Evolutionary conservation across 1,284 basidiomycete species (phyloP), one percentile per base, ranked within the genome.

Genomic region (Exsudoporus floridanus): DNA sequence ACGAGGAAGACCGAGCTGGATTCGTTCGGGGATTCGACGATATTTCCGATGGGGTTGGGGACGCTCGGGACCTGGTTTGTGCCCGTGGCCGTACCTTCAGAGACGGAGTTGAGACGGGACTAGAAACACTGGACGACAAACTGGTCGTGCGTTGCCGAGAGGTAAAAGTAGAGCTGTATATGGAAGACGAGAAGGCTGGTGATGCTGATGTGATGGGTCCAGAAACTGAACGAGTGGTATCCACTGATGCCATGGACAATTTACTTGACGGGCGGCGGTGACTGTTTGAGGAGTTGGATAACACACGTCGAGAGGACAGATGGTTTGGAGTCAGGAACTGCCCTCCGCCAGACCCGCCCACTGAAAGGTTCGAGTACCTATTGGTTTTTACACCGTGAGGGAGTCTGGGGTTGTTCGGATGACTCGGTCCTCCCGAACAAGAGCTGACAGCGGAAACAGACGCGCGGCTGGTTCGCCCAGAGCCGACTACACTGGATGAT

Each of bases 71-170:
- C 52, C 65, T 63, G 5, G 74, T 76, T 53, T 75, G 73, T 25
- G 76, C 67, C 49, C 77, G 75, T 19, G 77, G 68, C 31, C 75
- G 74, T 38, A 71, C 66, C 40, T 71, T 61, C 21, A 67, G 56
- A 41, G 74, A 69, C 38, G 72, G 61, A 34, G 69, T 68, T 18
- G 65, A 68, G 14, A 66, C 57, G 18, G 76, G 70, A 36, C 67
- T 73, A 19, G 74, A 37, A 31, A 71, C 66, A 49, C 56, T 67
- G 3, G 77, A 76, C 0, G 81, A 77, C 39, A 86, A 67, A 63
- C 89, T 90, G 34, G 75, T 71, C 18, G 88, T 90, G 27, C 90
- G 77, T 61, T 92, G 90, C 30, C 89, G 80, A n/a, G 89, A 92
- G 35, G 89, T 79, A 67, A 84, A 90, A 4, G 89, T 92, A 2